These are phyloP conservation scores for Entrophospora sp. DNA, from an alignment of 192 early-diverging fungal genomes.

Conservation along the genomic window DNA sequence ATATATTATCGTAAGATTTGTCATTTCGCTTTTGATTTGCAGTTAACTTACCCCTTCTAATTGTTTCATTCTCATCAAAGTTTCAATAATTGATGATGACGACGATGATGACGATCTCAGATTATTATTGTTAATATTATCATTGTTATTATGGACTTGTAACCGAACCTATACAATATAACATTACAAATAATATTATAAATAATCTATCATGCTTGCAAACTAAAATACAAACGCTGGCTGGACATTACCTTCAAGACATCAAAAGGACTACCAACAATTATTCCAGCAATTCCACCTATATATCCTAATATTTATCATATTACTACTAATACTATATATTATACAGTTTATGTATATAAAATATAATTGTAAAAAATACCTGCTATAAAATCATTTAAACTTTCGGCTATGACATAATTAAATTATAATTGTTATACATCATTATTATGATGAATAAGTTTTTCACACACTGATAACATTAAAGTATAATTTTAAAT, in stretches of 20 bases:
- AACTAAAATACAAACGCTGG: no score
- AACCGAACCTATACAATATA: slow-evolving; percentile 35
- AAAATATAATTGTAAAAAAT: slow-evolving; percentile 10
- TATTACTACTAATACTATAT: background rate
- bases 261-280: slow-evolving; percentile 56
- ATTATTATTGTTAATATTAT: slow-evolving; percentile 25
- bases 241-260: slow-evolving; percentile 46
- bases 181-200: background rate
- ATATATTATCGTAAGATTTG: background rate
- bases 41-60: slow-evolving; percentile 31
- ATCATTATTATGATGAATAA: no score
- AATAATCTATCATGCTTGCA: background rate
- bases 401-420: slow-evolving; percentile 45
- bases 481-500: no score
- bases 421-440: no score
- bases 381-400: slow-evolving; percentile 54
- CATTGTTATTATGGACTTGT: slow-evolving; percentile 32
- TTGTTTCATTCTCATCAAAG: slow-evolving; percentile 28
- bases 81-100: slow-evolving; percentile 17
- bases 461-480: no score
- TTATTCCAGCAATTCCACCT: slow-evolving; percentile 45
- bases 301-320: slow-evolving; percentile 36
- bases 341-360: background rate
- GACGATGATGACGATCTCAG: slow-evolving; percentile 5
- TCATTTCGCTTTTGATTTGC: background rate